phyloP scores from a whole-genome alignment of 1,284 basidiomycete species.

The Malassezia equina region DNA sequence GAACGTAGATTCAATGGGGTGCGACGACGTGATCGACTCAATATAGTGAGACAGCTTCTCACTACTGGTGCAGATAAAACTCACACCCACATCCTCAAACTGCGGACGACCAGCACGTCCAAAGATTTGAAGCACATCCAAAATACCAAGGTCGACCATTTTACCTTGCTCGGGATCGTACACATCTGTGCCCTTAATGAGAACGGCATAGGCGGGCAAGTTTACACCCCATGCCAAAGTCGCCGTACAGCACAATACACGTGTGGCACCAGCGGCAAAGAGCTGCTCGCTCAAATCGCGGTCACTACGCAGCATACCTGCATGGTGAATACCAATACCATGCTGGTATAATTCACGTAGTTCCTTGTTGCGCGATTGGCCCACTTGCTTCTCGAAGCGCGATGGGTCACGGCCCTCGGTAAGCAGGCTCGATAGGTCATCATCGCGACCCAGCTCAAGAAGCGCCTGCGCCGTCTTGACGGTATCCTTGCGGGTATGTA shows the following conservation, averaged over 20 bases:
- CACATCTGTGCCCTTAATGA: slow-evolving; percentile 97
- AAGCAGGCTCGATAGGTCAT: slow-evolving; percentile 68
- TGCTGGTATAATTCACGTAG: slow-evolving; percentile 87
- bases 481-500: slow-evolving; percentile 95
- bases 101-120: slow-evolving; percentile 95
- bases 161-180: slow-evolving; percentile 54
- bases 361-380: slow-evolving; percentile 79
- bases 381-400: slow-evolving; percentile 65
- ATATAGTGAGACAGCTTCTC: slow-evolving; percentile 91
- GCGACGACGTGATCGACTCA: slow-evolving; percentile 73
- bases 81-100: slow-evolving; percentile 86
- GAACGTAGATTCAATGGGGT: slow-evolving; percentile 90
- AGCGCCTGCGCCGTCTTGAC: slow-evolving; percentile 77
- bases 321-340: slow-evolving; percentile 95
- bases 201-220: slow-evolving; percentile 85
- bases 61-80: slow-evolving; percentile 86
- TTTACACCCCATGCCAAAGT: slow-evolving; percentile 99
- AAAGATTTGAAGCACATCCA: slow-evolving; percentile 92
- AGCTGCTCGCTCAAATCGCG: slow-evolving; percentile 90
- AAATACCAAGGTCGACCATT: slow-evolving; percentile 83
- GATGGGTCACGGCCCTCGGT: slow-evolving; percentile 25
- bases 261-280: slow-evolving; percentile 77
- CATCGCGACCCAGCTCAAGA: slow-evolving; percentile 66
- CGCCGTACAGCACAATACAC: slow-evolving; percentile 95
- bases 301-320: slow-evolving; percentile 90